Base-by-base conservation (phyloP, 2,329 filamentous ascomycete genomes). In the Seiridium unicorne region DNA sequence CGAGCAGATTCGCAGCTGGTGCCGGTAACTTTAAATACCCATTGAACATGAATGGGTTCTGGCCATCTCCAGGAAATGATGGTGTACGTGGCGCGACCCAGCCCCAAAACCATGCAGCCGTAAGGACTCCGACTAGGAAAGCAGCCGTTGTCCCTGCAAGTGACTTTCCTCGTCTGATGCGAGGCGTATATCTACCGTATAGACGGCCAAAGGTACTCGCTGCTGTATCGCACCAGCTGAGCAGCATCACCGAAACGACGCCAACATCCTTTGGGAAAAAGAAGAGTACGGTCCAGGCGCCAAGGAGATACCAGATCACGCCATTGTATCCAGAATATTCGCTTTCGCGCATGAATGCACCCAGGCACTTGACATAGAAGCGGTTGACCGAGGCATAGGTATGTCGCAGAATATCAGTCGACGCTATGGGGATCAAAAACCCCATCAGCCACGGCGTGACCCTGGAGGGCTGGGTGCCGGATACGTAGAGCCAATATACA, bases 141-240 rank as follows among this genome's bases (percentile, higher is more conserved):
- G 94, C 94, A 1, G 94, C 94, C 10, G 92, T 70, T 8, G 91
- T 95, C 1, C 95, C 95, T 18, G 95, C 95, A 35, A 98, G 80
- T 62, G 92, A 96, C 84, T 99, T 99, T 47, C 93, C 93, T 63
- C 84, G 84, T 63, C 95, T 87, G 59, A 99, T 84, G 57, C 90
- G 85, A 44, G 91, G 91, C 2, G 95, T 99, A 72, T 97, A 93
- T 63, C 89, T 86, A 47, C 95, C 95, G 77, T 91, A 98, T 11
- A 94, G 80, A 58, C 95, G 86, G 57, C 95, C 95, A 71, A 99
- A 93, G 0, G 95, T 99, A 72, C 90, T 95, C 55, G 95, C 95
- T 42, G 95, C 95, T 1, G 95, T 98, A 74, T 99, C 95, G 76
- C 95, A 99, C 95, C 95, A 99, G 71, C 91, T 96, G 32, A 99